Percentiles rank a stretch among this genome's conserved stretches.
These are phyloP conservation scores for Hirschfeldia incana DNA, from an alignment of 345 rosid genomes.

Conservation along the genomic window DNA sequence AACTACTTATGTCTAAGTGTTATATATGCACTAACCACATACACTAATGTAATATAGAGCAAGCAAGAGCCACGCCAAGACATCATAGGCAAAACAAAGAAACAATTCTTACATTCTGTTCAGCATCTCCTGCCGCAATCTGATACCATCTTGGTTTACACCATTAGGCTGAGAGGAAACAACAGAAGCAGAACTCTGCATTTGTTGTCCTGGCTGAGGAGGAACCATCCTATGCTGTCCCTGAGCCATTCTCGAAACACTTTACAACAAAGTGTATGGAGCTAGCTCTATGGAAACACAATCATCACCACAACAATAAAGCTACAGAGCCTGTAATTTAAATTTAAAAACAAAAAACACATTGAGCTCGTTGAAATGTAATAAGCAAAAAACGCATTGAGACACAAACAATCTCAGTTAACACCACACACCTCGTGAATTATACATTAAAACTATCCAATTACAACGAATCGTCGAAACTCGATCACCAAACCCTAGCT, in stretches of 20 bases:
- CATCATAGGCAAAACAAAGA: constrained; percentile 5
- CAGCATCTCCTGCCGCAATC: constrained; percentile 47
- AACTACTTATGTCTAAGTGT: neutral
- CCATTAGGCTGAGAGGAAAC: constrained; percentile 31
- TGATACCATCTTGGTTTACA: constrained; percentile 42
- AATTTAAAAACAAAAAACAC: neutral
- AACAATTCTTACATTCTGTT: constrained; percentile 55
- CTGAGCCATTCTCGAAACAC: constrained; percentile 42
- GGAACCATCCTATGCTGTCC: constrained; percentile 54
- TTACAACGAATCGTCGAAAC: neutral
- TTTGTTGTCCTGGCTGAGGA: constrained; percentile 55
- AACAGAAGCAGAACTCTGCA: constrained; percentile 47
- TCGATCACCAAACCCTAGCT: constrained; percentile 20
- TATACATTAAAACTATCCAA: neutral
- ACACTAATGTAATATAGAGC: neutral
- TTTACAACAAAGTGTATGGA: constrained; percentile 37
- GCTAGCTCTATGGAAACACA: neutral
- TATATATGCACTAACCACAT: neutral
- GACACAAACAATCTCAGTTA: constrained; percentile 8
- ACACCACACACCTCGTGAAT: constrained; percentile 5
- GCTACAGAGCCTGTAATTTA: constrained; percentile 8
- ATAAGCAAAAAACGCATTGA: neutral
- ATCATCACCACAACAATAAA: constrained; percentile 12
- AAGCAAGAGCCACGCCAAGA: neutral
- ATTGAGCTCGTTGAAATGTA: constrained; percentile 17